Percentiles rank a stretch among this genome's conserved stretches.
Conservation (phyloP, 306 rosid species). For the Sechiopsis laciniata region DNA sequence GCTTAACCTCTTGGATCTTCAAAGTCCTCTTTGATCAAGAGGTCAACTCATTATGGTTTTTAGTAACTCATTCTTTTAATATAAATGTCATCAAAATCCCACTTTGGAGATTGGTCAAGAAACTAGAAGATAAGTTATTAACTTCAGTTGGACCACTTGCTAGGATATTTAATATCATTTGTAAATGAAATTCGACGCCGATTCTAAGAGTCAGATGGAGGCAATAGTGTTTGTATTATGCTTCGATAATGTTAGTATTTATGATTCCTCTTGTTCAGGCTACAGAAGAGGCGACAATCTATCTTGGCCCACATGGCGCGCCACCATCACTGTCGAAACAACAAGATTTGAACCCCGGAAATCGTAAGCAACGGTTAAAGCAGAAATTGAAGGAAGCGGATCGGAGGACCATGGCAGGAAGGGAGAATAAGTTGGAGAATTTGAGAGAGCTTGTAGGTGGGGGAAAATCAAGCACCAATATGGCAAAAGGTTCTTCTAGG, state of each 20-base stretch:
- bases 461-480: constrained; percentile 37
- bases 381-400: constrained; percentile 95
- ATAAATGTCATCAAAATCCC: not conserved
- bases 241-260: not conserved
- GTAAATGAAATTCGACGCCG: too few relatives aligned
- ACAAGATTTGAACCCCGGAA: constrained; percentile 49
- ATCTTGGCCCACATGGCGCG: constrained; percentile 91
- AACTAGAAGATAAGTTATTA: not conserved
- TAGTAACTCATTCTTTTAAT: not conserved
- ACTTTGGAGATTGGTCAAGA: not conserved
- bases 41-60: not conserved
- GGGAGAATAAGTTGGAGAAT: constrained; percentile 87
- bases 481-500: constrained; percentile 51
- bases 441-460: constrained; percentile 86
- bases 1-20: too few relatives aligned
- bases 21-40: too few relatives aligned
- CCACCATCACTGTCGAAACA: constrained; percentile 82
- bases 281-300: constrained; percentile 64
- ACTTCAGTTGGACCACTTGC: too few relatives aligned
- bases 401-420: constrained; percentile 47
- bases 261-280: constrained; percentile 34
- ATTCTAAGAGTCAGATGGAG: too few relatives aligned
- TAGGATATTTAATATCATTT: too few relatives aligned
- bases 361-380: constrained; percentile 69
- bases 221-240: not conserved